Percentiles rank a stretch among this genome's conserved stretches.
These are phyloP conservation scores for Paramecium tetraurelia DNA, from an alignment of 73 alveolate genomes.

Conservation along the genomic window DNA sequence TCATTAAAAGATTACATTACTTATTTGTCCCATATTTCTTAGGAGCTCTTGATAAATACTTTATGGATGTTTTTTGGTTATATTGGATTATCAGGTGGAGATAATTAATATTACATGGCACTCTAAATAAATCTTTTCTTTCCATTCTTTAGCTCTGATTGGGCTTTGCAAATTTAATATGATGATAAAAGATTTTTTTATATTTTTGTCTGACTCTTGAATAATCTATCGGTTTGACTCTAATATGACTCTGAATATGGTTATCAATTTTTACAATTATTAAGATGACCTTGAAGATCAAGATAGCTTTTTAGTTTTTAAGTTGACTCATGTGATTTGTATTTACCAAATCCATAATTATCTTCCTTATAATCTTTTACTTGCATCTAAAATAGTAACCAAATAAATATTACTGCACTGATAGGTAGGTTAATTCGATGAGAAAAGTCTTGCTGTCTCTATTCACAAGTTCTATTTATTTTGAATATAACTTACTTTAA, in stretches of 20 bases:
- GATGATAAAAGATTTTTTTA: neutral
- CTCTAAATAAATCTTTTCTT: neutral
- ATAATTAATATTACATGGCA: neutral
- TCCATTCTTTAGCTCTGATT: neutral
- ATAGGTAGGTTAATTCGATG: constrained; percentile 20
- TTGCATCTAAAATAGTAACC: neutral
- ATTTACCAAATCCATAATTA: constrained; percentile 15
- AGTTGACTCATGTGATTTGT: neutral
- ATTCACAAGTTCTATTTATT: neutral
- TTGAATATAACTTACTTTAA: neutral
- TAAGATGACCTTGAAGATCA: neutral
- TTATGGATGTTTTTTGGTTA: neutral
- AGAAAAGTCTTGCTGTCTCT: neutral
- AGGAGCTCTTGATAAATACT: neutral
- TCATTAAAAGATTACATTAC: neutral
- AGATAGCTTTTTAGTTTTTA: neutral
- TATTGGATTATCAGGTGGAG: neutral
- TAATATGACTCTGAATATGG: neutral
- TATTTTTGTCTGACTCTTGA: neutral
- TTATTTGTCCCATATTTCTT: neutral
- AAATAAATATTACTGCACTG: neutral
- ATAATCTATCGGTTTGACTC: neutral
- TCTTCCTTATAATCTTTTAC: constrained; percentile 27
- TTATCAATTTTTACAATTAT: neutral
- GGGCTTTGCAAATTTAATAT: neutral